Conservation (phyloP, 2,329 filamentous ascomycete species). For the Xylariaceae sp. region DNA sequence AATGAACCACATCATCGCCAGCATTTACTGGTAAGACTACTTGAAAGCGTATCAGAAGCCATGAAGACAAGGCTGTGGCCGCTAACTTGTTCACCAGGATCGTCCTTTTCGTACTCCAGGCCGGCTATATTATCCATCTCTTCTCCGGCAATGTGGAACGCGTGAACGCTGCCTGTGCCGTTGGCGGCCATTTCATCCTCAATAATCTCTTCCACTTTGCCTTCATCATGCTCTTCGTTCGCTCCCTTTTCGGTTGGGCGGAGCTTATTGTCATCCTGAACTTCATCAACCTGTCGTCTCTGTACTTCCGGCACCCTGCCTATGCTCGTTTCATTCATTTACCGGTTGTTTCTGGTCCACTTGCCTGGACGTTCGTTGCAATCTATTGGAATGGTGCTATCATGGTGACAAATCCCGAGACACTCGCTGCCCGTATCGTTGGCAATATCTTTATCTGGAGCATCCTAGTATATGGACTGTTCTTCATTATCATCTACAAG, state of each 20-base stretch:
- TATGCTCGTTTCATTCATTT: conserved; percentile 73
- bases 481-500: conserved; percentile 72
- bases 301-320: conserved; percentile 76
- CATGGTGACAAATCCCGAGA: conserved; percentile 65
- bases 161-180: conserved; percentile 67
- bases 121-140: conserved; percentile 71
- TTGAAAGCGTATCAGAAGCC: not conserved
- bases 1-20: conserved; percentile 60
- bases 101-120: conserved; percentile 69
- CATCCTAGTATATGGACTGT: conserved; percentile 69
- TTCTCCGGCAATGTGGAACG: conserved; percentile 63
- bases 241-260: conserved; percentile 68
- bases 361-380: conserved; percentile 82
- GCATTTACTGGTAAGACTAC: conserved; percentile 68
- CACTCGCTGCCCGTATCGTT: conserved; percentile 68
- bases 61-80: not conserved
- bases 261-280: conserved; percentile 75
- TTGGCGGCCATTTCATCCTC: conserved; percentile 79
- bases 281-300: conserved; percentile 71
- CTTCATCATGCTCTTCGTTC: conserved; percentile 80
- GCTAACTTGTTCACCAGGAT: conserved; percentile 47
- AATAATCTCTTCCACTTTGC: conserved; percentile 80
- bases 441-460: conserved; percentile 89
- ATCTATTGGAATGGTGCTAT: conserved; percentile 88
- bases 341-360: conserved; percentile 69